These are phyloP conservation scores for Lobosporangium transversale DNA, from an alignment of 192 early-diverging fungal species.

Conservation along the genomic window DNA sequence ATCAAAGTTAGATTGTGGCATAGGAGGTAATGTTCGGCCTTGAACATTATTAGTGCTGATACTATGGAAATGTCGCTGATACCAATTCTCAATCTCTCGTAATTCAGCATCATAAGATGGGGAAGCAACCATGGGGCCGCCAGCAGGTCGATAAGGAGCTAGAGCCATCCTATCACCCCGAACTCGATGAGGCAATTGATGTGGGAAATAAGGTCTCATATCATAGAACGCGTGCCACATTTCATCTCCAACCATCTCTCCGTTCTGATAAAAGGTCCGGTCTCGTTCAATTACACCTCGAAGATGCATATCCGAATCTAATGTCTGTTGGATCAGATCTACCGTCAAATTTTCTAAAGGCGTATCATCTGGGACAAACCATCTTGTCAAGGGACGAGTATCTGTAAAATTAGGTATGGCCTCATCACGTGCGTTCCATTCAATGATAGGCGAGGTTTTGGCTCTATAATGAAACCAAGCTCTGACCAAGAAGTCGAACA, in stretches of 20 bases:
- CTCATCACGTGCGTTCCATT: neutral
- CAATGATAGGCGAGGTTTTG: constrained; percentile 8
- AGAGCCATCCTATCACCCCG: neutral
- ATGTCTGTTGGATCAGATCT: neutral
- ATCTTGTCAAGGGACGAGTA: neutral
- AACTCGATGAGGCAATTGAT: constrained; percentile 3
- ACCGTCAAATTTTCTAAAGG: neutral
- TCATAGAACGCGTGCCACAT: neutral
- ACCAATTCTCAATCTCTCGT: neutral
- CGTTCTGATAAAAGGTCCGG: neutral
- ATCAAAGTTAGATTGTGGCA: too few relatives aligned
- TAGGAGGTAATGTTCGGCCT: too few relatives aligned
- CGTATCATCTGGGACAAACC: neutral
- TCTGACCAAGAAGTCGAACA: constrained; percentile 9
- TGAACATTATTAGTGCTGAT: too few relatives aligned
- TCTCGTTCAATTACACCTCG: neutral
- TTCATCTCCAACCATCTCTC: constrained; percentile 8
- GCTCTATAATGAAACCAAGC: constrained; percentile 7
- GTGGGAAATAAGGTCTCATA: neutral
- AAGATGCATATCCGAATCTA: constrained; percentile 5
- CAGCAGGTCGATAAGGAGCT: neutral
- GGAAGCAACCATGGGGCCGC: neutral
- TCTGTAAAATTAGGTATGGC: neutral
- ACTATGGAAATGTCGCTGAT: too few relatives aligned
- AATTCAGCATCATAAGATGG: neutral